These are phyloP conservation scores for Friedmanniomyces simplex DNA, from an alignment of 495 filamentous ascomycete genomes.

Conservation along the genomic window DNA sequence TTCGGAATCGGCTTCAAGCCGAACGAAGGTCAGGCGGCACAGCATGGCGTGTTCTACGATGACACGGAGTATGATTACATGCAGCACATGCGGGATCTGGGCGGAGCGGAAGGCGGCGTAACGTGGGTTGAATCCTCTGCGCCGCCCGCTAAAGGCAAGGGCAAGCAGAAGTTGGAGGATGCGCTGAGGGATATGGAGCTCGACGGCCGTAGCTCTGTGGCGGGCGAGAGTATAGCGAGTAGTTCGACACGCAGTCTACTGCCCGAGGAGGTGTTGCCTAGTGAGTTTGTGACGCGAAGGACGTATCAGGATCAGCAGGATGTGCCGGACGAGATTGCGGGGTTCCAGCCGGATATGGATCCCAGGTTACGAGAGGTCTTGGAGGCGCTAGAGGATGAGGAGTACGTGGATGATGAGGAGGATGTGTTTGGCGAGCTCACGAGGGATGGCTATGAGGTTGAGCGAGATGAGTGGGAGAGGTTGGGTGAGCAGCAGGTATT, in stretches of 20 bases:
- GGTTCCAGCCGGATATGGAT: constrained; percentile 98
- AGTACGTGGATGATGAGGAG: constrained; percentile 78
- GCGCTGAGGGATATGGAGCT: constrained; percentile 59
- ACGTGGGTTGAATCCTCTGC: constrained; percentile 45
- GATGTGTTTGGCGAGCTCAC: constrained; percentile 69
- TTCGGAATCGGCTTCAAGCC: constrained; percentile 60
- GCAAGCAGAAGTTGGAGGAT: constrained; percentile 74
- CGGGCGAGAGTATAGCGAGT: constrained; percentile 11
- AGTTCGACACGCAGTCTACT: constrained; percentile 35
- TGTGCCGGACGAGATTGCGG: constrained; percentile 77
- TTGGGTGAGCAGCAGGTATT: constrained; percentile 32
- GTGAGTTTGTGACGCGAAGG: constrained; percentile 55
- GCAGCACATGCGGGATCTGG: constrained; percentile 89
- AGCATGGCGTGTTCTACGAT: constrained; percentile 78
- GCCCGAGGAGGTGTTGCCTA: constrained; percentile 60
- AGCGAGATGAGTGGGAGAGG: constrained; percentile 50
- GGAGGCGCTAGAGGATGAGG: constrained; percentile 92
- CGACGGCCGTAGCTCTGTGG: constrained; percentile 17
- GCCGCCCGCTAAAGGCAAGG: constrained; percentile 48
- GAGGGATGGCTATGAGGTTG: constrained; percentile 61
- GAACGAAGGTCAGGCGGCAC: constrained; percentile 94
- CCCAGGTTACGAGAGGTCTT: constrained; percentile 81
- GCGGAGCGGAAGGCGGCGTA: constrained; percentile 39
- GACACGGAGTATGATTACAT: constrained; percentile 97
- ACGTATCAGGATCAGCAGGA: constrained; percentile 93